Percentiles rank a stretch among this genome's conserved stretches.
phyloP scores from a whole-genome alignment of 2,329 filamentous ascomycete genomes.

The Diaporthe vaccinii region DNA sequence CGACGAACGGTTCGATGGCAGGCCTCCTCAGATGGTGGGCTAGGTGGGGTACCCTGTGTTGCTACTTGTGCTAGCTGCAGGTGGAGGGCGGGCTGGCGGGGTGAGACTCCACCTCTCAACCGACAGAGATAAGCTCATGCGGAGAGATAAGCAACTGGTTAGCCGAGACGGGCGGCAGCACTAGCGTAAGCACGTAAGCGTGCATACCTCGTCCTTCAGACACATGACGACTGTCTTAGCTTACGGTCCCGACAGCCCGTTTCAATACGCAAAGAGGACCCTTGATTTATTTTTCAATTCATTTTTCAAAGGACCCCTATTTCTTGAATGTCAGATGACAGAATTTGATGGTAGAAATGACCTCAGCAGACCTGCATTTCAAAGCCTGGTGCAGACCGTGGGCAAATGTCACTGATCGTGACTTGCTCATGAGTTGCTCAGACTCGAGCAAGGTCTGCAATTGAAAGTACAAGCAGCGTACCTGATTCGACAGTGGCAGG shows the following conservation, averaged over 20 bases:
- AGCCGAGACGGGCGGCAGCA: constrained; percentile 6
- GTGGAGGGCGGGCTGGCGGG: constrained; percentile 6
- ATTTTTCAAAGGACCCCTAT: background rate
- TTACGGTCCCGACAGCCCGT: background rate
- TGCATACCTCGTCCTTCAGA: background rate
- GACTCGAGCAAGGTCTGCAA: background rate
- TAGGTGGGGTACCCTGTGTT: constrained; percentile 2
- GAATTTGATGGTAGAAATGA: background rate
- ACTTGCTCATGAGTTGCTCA: background rate
- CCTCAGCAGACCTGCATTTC: background rate
- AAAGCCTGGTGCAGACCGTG: background rate
- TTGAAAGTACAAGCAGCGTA: no score
- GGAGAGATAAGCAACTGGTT: background rate
- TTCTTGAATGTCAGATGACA: background rate
- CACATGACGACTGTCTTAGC: background rate
- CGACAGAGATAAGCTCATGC: background rate
- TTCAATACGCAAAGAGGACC: background rate
- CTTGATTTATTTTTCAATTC: background rate
- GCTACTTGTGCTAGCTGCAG: constrained; percentile 11
- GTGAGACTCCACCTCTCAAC: background rate
- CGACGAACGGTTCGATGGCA: constrained; percentile 14
- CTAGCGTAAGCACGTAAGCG: background rate
- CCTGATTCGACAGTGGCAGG: background rate
- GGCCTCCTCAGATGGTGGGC: background rate
- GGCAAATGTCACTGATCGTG: background rate